phyloP scores from a whole-genome alignment of 768 basidiomycete species.

The Cyclocybe aegerita region DNA sequence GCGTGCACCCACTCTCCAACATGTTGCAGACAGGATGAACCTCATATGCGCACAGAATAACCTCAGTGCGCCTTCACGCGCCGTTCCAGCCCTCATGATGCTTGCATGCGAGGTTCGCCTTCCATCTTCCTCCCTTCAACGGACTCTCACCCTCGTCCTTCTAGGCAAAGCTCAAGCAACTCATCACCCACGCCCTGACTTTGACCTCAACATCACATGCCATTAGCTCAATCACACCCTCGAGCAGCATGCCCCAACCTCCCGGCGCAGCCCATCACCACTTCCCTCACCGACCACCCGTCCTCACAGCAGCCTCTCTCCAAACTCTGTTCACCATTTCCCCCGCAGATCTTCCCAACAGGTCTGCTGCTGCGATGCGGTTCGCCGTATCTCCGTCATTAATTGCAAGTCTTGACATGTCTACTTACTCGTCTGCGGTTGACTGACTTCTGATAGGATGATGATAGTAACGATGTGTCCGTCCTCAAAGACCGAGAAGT shows the following conservation, averaged over 20 bases:
- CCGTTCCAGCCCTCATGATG: slow-evolving; percentile 68
- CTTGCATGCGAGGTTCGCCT: slow-evolving; percentile 70
- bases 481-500: slow-evolving; percentile 64
- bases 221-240: slow-evolving; percentile 72
- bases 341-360: slow-evolving; percentile 76
- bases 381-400: slow-evolving; percentile 42
- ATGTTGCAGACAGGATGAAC: slow-evolving; percentile 77
- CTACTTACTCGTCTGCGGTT: neutral
- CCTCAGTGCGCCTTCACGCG: slow-evolving; percentile 55
- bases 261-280: slow-evolving; percentile 20
- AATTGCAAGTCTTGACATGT: slow-evolving; percentile 16
- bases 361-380: slow-evolving; percentile 74
- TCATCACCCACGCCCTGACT: slow-evolving; percentile 78
- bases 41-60: slow-evolving; percentile 81
- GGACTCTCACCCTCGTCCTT: neutral
- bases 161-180: slow-evolving; percentile 80
- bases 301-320: slow-evolving; percentile 70
- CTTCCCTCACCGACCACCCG: slow-evolving; percentile 35
- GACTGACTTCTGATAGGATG: slow-evolving; percentile 45
- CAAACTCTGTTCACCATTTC: slow-evolving; percentile 77
- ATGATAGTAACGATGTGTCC: slow-evolving; percentile 49
- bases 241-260: slow-evolving; percentile 35
- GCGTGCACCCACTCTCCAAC: slow-evolving; percentile 70
- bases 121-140: neutral
- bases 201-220: slow-evolving; percentile 75